Conservation (phyloP, 345 rosid species). For the Passiflora organensis region DNA sequence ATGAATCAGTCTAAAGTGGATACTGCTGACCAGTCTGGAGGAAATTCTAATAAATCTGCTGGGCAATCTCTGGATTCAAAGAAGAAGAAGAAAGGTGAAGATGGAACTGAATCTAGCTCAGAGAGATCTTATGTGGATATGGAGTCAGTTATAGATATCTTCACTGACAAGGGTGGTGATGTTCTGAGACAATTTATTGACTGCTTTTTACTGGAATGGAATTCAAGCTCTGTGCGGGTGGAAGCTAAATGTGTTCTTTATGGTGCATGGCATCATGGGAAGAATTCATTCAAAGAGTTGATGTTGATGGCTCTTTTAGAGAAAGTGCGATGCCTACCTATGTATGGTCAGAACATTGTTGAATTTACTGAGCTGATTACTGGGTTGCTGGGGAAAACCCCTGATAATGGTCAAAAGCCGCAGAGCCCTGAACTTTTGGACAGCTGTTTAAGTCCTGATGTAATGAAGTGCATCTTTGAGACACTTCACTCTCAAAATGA, state of each 20-base stretch:
- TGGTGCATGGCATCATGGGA: constrained; percentile 98
- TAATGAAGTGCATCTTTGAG: constrained; percentile 75
- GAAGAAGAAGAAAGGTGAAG: constrained; percentile 93
- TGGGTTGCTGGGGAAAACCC: constrained; percentile 71
- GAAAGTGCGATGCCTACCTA: constrained; percentile 64
- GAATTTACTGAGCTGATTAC: constrained; percentile 89
- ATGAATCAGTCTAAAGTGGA: constrained; percentile 58
- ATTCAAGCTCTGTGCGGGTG: constrained; percentile 82
- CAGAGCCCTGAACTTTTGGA: constrained; percentile 62
- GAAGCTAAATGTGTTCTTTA: constrained; percentile 87
- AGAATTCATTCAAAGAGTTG: constrained; percentile 66
- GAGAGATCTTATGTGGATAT: constrained; percentile 88
- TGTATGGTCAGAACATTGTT: constrained; percentile 92
- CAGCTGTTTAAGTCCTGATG: constrained; percentile 72
- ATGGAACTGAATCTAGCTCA: constrained; percentile 65
- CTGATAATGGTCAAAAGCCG: constrained; percentile 72
- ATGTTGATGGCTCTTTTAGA: constrained; percentile 60
- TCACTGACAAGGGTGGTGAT: constrained; percentile 61
- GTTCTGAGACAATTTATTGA: constrained; percentile 85
- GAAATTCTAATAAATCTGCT: constrained; percentile 57
- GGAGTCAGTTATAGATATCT: constrained; percentile 77
- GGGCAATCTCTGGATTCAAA: constrained; percentile 66
- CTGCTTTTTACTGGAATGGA: constrained; percentile 92
- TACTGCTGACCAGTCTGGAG: constrained; percentile 54
- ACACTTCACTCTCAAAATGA: constrained; percentile 91